phyloP scores from a whole-genome alignment of 1,284 basidiomycete genomes.

The Ustilago shanxiensis region DNA sequence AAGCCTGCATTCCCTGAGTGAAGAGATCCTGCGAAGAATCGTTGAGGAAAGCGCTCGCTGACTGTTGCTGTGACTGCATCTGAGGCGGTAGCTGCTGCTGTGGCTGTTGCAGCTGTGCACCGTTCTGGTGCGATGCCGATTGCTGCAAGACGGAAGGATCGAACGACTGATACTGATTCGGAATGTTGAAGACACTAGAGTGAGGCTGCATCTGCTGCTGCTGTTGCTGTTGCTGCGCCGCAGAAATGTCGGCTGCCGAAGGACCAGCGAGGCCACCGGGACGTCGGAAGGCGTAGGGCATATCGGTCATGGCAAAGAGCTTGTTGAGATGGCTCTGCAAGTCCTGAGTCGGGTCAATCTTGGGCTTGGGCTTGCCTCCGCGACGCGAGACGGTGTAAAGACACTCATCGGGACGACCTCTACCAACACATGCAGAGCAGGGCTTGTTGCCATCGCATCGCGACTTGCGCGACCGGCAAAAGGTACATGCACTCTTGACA shows the following conservation, averaged over 20 bases:
- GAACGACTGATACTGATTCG: conserved; percentile 36
- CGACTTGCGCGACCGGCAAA: conserved; percentile 61
- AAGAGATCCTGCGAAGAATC: conserved; percentile 26
- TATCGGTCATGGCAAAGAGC: conserved; percentile 59
- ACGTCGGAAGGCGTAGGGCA: conserved; percentile 56
- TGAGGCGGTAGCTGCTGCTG: neutral
- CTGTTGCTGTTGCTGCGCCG: conserved; percentile 13
- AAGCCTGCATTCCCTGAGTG: conserved; percentile 14
- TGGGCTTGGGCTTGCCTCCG: conserved; percentile 65
- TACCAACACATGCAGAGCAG: conserved; percentile 57
- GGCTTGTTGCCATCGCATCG: conserved; percentile 65
- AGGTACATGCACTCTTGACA: conserved; percentile 61
- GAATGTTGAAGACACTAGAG: conserved; percentile 27
- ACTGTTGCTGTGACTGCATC: neutral
- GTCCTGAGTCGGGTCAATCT: conserved; percentile 47
- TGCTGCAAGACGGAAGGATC: conserved; percentile 36
- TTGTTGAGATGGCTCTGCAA: conserved; percentile 58
- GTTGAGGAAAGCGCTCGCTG: conserved; percentile 9
- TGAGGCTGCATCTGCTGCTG: conserved; percentile 36
- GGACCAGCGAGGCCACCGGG: conserved; percentile 51
- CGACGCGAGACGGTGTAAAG: conserved; percentile 63
- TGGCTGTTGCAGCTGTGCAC: conserved; percentile 13
- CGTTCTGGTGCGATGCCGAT: conserved; percentile 9
- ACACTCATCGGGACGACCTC: conserved; percentile 59
- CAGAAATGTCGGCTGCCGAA: conserved; percentile 16